These are phyloP conservation scores for Leccinum ponderosum DNA, from an alignment of 1,284 basidiomycete species.

Conservation along the genomic window DNA sequence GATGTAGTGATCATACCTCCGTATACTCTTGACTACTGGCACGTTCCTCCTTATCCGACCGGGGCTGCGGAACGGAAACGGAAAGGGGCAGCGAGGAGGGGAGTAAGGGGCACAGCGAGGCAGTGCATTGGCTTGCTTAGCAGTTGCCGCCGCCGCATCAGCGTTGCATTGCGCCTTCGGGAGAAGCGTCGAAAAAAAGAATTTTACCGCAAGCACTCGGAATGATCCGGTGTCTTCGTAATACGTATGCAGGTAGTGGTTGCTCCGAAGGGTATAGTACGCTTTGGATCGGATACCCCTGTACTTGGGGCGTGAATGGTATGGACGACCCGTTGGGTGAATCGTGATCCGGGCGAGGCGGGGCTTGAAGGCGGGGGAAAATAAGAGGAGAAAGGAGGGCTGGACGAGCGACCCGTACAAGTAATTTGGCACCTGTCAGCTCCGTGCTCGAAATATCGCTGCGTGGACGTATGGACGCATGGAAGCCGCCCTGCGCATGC, in stretches of 20 bases:
- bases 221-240: background rate
- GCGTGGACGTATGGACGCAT: background rate
- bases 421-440: background rate
- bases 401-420: background rate
- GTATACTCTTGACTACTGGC: background rate
- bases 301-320: background rate
- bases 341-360: background rate
- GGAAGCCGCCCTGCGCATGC: background rate
- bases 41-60: background rate
- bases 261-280: background rate
- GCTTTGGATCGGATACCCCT: background rate
- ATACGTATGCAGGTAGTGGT: background rate
- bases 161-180: background rate
- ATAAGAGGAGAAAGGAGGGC: background rate
- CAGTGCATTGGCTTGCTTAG: background rate
- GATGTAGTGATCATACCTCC: background rate
- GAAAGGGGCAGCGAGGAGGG: background rate
- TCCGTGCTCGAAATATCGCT: background rate
- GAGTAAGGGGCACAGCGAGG: background rate
- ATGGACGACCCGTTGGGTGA: background rate
- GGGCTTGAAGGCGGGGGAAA: background rate
- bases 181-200: background rate
- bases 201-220: background rate
- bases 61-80: background rate
- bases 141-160: background rate